phyloP scores from a whole-genome alignment of 2,329 filamentous ascomycete genomes.

The Diplodia scrobiculata region DNA sequence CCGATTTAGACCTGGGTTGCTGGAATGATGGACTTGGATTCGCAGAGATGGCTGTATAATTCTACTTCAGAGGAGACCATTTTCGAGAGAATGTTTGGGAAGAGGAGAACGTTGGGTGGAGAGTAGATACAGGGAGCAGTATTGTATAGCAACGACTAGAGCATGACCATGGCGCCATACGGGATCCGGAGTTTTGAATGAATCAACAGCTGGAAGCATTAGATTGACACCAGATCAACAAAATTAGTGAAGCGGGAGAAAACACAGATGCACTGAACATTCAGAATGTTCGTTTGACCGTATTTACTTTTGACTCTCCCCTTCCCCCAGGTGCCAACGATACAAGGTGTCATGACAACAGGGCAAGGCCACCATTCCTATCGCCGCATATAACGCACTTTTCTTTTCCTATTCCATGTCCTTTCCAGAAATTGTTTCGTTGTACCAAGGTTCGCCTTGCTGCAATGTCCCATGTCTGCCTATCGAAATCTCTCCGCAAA shows the following conservation, averaged over 20 bases:
- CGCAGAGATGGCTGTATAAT: neutral
- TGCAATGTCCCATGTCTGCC: neutral
- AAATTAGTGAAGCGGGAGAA: neutral
- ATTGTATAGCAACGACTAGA: slow-evolving; percentile 18
- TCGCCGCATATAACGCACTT: neutral
- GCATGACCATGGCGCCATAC: slow-evolving; percentile 10
- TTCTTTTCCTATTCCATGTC: neutral
- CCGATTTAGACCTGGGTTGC: neutral
- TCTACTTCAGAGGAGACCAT: neutral
- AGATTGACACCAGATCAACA: neutral
- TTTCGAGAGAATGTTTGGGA: neutral
- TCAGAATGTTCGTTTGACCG: neutral
- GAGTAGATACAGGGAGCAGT: neutral
- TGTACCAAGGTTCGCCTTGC: slow-evolving; percentile 4
- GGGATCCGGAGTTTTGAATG: slow-evolving; percentile 15
- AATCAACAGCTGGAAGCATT: slow-evolving; percentile 1
- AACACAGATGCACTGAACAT: no score
- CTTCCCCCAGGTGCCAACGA: neutral
- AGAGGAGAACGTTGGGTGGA: neutral
- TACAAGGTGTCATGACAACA: neutral
- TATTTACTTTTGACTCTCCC: neutral
- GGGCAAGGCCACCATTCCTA: neutral
- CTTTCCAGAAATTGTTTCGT: neutral
- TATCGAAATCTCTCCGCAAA: neutral
- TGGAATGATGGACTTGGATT: neutral